Evolutionary conservation across 805 yeast species (phyloP).

Genomic region (Candida railenensis): DNA sequence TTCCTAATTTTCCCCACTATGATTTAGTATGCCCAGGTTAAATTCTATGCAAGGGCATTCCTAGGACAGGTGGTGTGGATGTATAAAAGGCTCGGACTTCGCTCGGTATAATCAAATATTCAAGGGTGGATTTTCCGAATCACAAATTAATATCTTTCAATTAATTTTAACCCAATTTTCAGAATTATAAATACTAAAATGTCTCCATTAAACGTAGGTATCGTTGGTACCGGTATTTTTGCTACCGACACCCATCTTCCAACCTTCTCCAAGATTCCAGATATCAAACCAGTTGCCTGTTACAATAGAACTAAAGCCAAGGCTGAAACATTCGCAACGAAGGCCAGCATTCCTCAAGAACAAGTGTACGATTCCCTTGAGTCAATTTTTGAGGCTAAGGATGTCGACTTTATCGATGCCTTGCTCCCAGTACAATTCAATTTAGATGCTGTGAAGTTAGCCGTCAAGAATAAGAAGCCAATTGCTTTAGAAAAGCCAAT

Average conservation of each 20-base stretch:
- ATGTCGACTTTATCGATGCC: conserved; percentile 78
- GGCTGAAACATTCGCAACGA: conserved; percentile 74
- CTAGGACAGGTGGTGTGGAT: too few species aligned
- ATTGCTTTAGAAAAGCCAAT: conserved; percentile 87
- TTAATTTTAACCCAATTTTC: conserved; percentile 12
- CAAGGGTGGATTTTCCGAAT: neutral
- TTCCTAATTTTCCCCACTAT: neutral
- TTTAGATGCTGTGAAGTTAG: conserved; percentile 63
- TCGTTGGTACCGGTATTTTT: conserved; percentile 84
- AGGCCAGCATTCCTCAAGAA: conserved; percentile 49
- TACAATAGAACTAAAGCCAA: conserved; percentile 82
- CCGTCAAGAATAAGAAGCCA: conserved; percentile 74
- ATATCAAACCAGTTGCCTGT: conserved; percentile 63
- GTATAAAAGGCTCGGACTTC: neutral
- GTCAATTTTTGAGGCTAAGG: conserved; percentile 61
- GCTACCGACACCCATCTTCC: conserved; percentile 86
- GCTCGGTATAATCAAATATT: neutral
- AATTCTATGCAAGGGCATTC: too few species aligned
- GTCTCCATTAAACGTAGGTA: conserved; percentile 51
- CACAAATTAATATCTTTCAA: too few species aligned
- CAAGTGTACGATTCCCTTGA: conserved; percentile 64
- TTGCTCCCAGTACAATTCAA: conserved; percentile 87
- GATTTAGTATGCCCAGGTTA: neutral
- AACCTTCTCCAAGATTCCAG: conserved; percentile 50
- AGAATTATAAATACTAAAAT: neutral